Evolutionary conservation across 2,329 filamentous ascomycete species (phyloP).

Genomic region (Cytospora leucostoma): DNA sequence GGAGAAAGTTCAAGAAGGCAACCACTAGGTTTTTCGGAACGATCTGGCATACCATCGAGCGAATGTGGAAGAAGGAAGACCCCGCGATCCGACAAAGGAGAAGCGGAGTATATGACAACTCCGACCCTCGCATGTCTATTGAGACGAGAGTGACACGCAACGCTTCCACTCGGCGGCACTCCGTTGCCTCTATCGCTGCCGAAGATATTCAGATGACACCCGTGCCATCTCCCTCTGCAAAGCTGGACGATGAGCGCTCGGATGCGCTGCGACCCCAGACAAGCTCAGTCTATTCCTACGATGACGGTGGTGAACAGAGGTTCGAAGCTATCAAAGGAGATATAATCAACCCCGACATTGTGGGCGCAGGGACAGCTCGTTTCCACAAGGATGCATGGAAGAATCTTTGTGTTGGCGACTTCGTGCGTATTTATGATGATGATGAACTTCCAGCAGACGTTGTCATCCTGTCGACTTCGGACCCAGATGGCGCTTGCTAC

Average conservation of each 20-base stretch:
- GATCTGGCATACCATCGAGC: conserved; percentile 51
- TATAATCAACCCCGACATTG: conserved; percentile 71
- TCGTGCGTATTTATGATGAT: conserved; percentile 93
- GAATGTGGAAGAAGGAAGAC: conserved; percentile 51
- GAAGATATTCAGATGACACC: conserved; percentile 95
- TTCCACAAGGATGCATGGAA: conserved; percentile 98
- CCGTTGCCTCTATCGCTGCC: conserved; percentile 52
- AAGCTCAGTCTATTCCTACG: conserved; percentile 35
- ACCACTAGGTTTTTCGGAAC: conserved; percentile 63
- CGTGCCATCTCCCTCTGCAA: conserved; percentile 76
- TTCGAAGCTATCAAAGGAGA: conserved; percentile 52
- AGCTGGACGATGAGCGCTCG: conserved; percentile 38
- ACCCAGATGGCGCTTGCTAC: conserved; percentile 91
- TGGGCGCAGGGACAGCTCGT: conserved; percentile 68
- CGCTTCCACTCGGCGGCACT: conserved; percentile 50
- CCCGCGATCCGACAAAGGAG: conserved; percentile 52
- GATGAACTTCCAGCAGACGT: conserved; percentile 94
- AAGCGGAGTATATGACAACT: conserved; percentile 52
- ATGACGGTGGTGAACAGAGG: conserved; percentile 40
- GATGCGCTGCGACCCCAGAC: conserved; percentile 36
- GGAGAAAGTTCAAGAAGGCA: conserved; percentile 90
- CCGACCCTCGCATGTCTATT: conserved; percentile 65
- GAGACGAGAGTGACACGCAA: conserved; percentile 61
- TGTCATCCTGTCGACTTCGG: conserved; percentile 88
- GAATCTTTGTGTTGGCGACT: conserved; percentile 91